phyloP scores from a whole-genome alignment of 1,139 yeast genomes.

The Yamadazyma epiphylla region DNA sequence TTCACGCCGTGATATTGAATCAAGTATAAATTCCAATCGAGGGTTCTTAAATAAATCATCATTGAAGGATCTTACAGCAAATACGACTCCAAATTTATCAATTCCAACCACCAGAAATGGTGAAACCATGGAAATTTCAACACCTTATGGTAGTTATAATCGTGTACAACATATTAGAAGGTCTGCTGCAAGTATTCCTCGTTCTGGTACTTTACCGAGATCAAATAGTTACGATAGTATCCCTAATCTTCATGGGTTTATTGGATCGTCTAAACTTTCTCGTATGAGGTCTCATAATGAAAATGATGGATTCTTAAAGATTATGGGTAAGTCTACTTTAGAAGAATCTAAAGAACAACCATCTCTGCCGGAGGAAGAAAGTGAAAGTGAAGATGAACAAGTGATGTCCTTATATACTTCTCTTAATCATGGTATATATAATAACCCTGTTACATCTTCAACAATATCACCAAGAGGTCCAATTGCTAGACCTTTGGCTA shows the following conservation, averaged over 20 bases:
- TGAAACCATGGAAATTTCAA: slow-evolving; percentile 70
- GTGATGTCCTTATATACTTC: slow-evolving; percentile 50
- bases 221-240: slow-evolving; percentile 12
- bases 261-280: slow-evolving; percentile 9
- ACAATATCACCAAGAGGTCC: slow-evolving; percentile 25
- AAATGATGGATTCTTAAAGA: slow-evolving; percentile 6
- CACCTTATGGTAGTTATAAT: slow-evolving; percentile 1
- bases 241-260: slow-evolving; percentile 10
- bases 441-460: slow-evolving; percentile 12
- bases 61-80: slow-evolving; percentile 5
- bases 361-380: slow-evolving; percentile 32
- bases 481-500: slow-evolving; percentile 14
- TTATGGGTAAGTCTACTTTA: slow-evolving; percentile 6
- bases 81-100: slow-evolving; percentile 59
- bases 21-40: slow-evolving; percentile 10
- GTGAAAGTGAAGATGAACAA: slow-evolving; percentile 49
- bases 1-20: slow-evolving; percentile 15
- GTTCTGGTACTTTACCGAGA: slow-evolving; percentile 12
- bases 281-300: slow-evolving; percentile 10
- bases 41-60: slow-evolving; percentile 13
- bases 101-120: slow-evolving; percentile 81
- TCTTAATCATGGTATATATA: slow-evolving; percentile 26
- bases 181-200: background rate
- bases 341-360: slow-evolving; percentile 9
- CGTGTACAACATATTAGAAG: background rate